Conservation (phyloP, 148 eudicot genomes). For the Euryodendron excelsum region DNA sequence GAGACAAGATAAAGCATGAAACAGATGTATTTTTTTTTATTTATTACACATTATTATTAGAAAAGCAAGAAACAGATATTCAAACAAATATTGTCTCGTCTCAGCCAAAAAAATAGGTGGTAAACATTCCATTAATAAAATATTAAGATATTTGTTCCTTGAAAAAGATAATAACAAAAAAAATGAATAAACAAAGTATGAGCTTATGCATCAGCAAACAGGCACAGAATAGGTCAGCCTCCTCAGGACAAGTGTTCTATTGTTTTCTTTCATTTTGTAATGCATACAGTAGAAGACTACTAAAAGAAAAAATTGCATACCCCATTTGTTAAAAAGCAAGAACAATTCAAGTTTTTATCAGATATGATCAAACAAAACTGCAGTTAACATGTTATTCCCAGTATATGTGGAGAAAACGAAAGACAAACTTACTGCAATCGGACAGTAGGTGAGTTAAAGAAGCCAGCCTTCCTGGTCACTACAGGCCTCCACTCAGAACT, state of each 20-base stretch:
- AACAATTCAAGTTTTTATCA: neutral
- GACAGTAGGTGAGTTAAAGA: conserved; percentile 58
- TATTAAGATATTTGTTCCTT: no score
- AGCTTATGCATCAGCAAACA: neutral
- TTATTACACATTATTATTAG: no score
- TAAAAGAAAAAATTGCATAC: neutral
- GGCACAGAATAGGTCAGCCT: neutral
- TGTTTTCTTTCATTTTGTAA: neutral
- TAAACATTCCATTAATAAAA: no score
- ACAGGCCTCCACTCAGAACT: conserved; percentile 78
- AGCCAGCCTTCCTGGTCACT: conserved; percentile 66
- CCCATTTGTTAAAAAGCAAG: neutral
- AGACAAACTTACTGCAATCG: conserved; percentile 71
- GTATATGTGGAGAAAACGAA: neutral
- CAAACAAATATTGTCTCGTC: neutral
- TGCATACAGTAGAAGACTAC: neutral
- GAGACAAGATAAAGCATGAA: neutral
- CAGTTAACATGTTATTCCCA: neutral
- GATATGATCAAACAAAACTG: conserved; percentile 2
- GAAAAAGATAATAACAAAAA: no score
- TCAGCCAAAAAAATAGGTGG: no score
- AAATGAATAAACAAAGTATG: no score
- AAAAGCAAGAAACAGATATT: neutral
- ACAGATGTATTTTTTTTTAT: neutral
- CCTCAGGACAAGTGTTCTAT: neutral